phyloP scores from a whole-genome alignment of 768 basidiomycete genomes.

The Leccinum subgranulosum region DNA sequence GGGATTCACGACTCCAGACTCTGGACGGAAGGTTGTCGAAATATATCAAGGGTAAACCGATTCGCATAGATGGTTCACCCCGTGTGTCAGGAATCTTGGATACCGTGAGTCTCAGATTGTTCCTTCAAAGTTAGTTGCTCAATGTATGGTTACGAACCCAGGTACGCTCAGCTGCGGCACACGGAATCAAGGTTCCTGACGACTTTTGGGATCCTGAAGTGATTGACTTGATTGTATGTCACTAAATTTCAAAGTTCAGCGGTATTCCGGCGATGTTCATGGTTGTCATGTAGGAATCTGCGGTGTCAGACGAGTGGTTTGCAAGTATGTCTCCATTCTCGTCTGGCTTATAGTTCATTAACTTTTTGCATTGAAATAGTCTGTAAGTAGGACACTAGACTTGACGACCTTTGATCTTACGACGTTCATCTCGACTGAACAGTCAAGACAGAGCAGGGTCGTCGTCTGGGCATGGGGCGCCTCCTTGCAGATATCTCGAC shows the following conservation, averaged over 20 bases:
- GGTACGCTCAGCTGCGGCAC: slow-evolving; percentile 68
- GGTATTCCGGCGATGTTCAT: background rate
- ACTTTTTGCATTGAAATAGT: slow-evolving; percentile 14
- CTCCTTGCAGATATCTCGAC: slow-evolving; percentile 61
- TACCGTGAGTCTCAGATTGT: slow-evolving; percentile 41
- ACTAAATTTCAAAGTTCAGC: background rate
- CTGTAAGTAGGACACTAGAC: slow-evolving; percentile 15
- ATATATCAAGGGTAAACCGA: slow-evolving; percentile 62
- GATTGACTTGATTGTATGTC: slow-evolving; percentile 54
- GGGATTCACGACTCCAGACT: slow-evolving; percentile 57
- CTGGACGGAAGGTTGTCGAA: slow-evolving; percentile 67
- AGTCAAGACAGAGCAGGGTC: slow-evolving; percentile 76
- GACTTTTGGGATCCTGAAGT: slow-evolving; percentile 67
- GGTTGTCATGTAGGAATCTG: slow-evolving; percentile 50
- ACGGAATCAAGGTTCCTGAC: slow-evolving; percentile 65
- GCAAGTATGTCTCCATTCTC: slow-evolving; percentile 38
- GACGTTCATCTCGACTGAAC: slow-evolving; percentile 12
- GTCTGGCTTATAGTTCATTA: background rate
- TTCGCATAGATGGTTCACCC: slow-evolving; percentile 75
- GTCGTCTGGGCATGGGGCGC: slow-evolving; percentile 73
- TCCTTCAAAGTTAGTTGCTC: background rate
- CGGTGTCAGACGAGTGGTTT: slow-evolving; percentile 79
- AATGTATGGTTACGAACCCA: slow-evolving; percentile 19
- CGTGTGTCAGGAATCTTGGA: slow-evolving; percentile 73
- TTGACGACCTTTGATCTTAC: background rate